A percentile compares a stretch with the other conserved stretches of the same genome.
Conservation (phyloP, 768 basidiomycete species). For the Auricularia sp. region DNA sequence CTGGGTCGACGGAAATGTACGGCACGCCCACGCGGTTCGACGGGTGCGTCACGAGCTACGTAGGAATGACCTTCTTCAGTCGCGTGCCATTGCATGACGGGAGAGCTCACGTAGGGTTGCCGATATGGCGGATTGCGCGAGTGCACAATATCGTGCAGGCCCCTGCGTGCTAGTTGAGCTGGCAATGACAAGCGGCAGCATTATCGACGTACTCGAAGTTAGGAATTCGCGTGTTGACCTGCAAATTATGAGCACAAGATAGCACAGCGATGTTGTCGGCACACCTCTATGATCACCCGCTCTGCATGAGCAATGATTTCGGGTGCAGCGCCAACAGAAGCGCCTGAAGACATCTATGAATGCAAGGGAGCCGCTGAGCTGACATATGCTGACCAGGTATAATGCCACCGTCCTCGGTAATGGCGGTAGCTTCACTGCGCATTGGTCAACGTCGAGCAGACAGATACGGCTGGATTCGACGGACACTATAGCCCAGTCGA, state of each 20-base stretch:
- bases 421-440: conserved; percentile 13
- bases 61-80: too few relatives aligned
- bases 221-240: conserved; percentile 20
- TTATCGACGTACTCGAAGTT: conserved; percentile 8
- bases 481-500: conserved; percentile 19
- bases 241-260: too few relatives aligned
- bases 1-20: conserved; percentile 18
- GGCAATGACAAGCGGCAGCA: too few relatives aligned
- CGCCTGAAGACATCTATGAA: neutral
- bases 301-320: conserved; percentile 19
- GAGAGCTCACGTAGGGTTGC: conserved; percentile 14
- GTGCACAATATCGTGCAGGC: conserved; percentile 20
- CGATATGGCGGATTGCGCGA: conserved; percentile 17
- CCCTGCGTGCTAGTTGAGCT: neutral
- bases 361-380: too few relatives aligned
- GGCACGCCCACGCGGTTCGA: conserved; percentile 15
- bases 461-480: too few relatives aligned
- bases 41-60: conserved; percentile 11
- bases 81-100: too few relatives aligned
- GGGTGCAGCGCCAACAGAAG: conserved; percentile 20
- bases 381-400: conserved; percentile 10
- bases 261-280: too few relatives aligned
- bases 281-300: conserved; percentile 19
- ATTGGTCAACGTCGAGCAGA: too few relatives aligned
- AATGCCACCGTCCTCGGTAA: conserved; percentile 17